These are phyloP conservation scores for Echinosophora koreensis DNA, from an alignment of 306 rosid genomes.

Conservation along the genomic window DNA sequence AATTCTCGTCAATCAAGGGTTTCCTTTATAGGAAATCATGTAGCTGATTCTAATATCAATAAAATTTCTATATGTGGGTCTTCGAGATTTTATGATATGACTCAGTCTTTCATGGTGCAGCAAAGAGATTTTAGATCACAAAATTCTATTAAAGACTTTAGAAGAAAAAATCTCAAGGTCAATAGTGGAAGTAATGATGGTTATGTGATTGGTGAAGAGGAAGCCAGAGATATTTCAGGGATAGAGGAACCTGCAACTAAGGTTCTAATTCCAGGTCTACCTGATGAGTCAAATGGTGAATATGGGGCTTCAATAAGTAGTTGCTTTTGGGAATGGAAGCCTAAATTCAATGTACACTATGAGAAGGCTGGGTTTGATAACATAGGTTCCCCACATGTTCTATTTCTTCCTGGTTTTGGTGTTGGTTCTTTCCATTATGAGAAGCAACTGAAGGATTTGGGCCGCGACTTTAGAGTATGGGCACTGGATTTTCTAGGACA, in stretches of 20 bases:
- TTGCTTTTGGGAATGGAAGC: slow-evolving; percentile 92
- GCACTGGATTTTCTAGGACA: slow-evolving; percentile 95
- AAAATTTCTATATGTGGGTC: slow-evolving; percentile 45
- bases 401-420: slow-evolving; percentile 96
- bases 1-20: slow-evolving; percentile 53
- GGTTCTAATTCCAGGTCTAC: slow-evolving; percentile 76
- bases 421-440: slow-evolving; percentile 96
- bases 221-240: slow-evolving; percentile 58
- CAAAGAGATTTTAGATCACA: slow-evolving; percentile 36
- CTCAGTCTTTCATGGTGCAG: slow-evolving; percentile 25
- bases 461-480: slow-evolving; percentile 84
- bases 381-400: slow-evolving; percentile 67
- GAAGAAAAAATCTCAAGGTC: slow-evolving; percentile 50
- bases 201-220: slow-evolving; percentile 75
- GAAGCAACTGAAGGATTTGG: slow-evolving; percentile 95
- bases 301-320: slow-evolving; percentile 67
- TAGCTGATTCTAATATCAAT: slow-evolving; percentile 42
- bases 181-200: slow-evolving; percentile 68
- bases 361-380: slow-evolving; percentile 82
- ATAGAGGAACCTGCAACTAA: slow-evolving; percentile 52
- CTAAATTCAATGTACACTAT: slow-evolving; percentile 84
- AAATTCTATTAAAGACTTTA: slow-evolving; percentile 38
- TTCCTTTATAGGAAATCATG: slow-evolving; percentile 48
- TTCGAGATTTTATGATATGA: slow-evolving; percentile 44
- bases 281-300: slow-evolving; percentile 73